Evolutionary conservation across 2,329 filamentous ascomycete genomes (phyloP).

Genomic region (Neophaeococcomyces mojaviensis): DNA sequence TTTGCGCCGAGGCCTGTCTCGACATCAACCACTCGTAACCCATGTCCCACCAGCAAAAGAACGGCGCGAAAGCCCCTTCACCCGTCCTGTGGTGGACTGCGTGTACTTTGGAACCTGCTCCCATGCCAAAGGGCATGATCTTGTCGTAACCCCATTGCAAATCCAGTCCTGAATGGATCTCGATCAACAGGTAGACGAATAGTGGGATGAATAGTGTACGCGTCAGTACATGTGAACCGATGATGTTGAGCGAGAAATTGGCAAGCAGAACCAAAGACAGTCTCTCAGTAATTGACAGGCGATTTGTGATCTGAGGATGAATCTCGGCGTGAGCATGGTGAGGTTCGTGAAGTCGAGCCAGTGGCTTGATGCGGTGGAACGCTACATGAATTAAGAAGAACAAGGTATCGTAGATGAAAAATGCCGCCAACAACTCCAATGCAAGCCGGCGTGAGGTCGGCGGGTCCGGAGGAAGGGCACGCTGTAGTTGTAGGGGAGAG

Average conservation of each 20-base stretch:
- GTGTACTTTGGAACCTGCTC: conserved; percentile 23
- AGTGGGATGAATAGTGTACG: conserved; percentile 25
- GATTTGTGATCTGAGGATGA: conserved; percentile 26
- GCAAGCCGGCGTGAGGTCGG: conserved; percentile 22
- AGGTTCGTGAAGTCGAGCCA: conserved; percentile 18
- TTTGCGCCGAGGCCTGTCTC: no score
- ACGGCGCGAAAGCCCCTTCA: conserved; percentile 21
- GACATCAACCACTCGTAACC: no score
- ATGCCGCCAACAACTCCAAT: conserved; percentile 19
- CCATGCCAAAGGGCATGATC: conserved; percentile 23
- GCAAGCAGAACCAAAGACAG: conserved; percentile 23
- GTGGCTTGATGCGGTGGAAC: conserved; percentile 19
- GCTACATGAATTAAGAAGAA: conserved; percentile 26
- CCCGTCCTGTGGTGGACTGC: conserved; percentile 18
- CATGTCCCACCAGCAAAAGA: conserved; percentile 26
- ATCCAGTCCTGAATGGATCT: conserved; percentile 26
- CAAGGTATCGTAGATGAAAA: conserved; percentile 25
- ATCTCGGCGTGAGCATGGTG: conserved; percentile 26
- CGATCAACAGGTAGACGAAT: conserved; percentile 25
- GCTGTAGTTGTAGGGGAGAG: not conserved
- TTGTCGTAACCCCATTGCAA: conserved; percentile 25
- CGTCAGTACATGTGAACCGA: conserved; percentile 25
- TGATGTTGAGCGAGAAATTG: conserved; percentile 27
- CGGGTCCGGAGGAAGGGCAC: conserved; percentile 16
- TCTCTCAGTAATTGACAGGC: conserved; percentile 22